A percentile compares a stretch with the other conserved stretches of the same genome.
These are phyloP conservation scores for Cymbopogon citratus DNA, from an alignment of 176 grass and related monocot species.

Conservation along the genomic window DNA sequence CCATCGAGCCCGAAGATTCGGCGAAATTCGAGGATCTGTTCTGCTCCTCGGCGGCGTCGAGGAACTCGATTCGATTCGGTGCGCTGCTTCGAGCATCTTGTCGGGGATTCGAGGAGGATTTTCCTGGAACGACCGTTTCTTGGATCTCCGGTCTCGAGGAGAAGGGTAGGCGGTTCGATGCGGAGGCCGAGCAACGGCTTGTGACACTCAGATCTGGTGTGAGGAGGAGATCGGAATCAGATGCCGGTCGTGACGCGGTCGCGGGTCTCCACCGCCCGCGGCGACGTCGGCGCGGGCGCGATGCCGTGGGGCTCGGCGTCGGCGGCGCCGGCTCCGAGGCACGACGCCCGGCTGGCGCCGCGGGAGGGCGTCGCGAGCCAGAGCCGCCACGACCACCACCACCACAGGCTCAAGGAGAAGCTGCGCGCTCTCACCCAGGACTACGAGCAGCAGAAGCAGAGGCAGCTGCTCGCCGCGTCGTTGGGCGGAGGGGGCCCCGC, in stretches of 20 bases:
- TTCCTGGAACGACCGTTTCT: not conserved
- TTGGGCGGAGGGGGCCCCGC: not conserved
- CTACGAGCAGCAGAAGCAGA: constrained; percentile 83
- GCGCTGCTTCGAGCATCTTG: not conserved
- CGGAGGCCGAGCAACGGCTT: not conserved
- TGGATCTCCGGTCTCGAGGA: not conserved
- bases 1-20: not conserved
- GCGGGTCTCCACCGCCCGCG: constrained; percentile 28
- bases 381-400: not conserved
- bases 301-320: constrained; percentile 9
- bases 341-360: not conserved
- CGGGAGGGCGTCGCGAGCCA: not conserved
- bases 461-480: constrained; percentile 46
- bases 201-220: constrained; percentile 9
- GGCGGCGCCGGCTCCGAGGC: constrained; percentile 7
- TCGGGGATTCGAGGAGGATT: not conserved
- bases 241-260: constrained; percentile 81
- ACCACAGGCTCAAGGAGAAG: constrained; percentile 84
- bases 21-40: not conserved
- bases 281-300: constrained; percentile 16
- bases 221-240: not conserved
- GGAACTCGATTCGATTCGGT: constrained; percentile 6
- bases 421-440: constrained; percentile 55
- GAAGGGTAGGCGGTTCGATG: constrained; percentile 11
- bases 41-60: not conserved